Percentiles rank a stretch among this genome's conserved stretches.
Evolutionary conservation across 495 filamentous ascomycete species (phyloP).

Genomic region (Neurospora sp.): DNA sequence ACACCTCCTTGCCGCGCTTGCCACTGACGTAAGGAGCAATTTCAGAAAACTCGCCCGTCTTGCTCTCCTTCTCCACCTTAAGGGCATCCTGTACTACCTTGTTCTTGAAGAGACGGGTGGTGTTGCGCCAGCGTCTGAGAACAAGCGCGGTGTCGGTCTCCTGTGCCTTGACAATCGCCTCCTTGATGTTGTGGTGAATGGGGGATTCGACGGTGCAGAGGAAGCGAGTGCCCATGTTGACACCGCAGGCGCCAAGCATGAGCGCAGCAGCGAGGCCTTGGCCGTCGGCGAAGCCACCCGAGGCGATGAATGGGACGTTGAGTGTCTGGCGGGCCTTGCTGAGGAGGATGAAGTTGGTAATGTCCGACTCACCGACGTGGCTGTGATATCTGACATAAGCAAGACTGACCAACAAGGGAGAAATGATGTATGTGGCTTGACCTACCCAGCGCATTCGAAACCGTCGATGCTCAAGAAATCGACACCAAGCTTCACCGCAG

Average conservation of each 20-base stretch:
- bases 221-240: constrained; percentile 95
- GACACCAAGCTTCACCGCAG: constrained; percentile 86
- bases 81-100: constrained; percentile 73
- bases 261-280: constrained; percentile 91
- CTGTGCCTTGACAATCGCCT: constrained; percentile 76
- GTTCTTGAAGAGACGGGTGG: constrained; percentile 77
- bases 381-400: constrained; percentile 12
- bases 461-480: constrained; percentile 96
- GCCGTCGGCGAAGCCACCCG: constrained; percentile 90
- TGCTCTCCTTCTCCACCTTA: constrained; percentile 76
- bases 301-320: constrained; percentile 85
- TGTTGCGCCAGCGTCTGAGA: constrained; percentile 88
- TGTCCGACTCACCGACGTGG: constrained; percentile 84
- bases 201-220: constrained; percentile 90
- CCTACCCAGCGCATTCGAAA: constrained; percentile 92
- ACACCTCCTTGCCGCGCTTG: constrained; percentile 84
- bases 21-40: constrained; percentile 85
- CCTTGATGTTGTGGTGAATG: constrained; percentile 87
- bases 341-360: constrained; percentile 95
- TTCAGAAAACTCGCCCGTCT: constrained; percentile 81
- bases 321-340: constrained; percentile 77
- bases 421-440: constrained; percentile 4
- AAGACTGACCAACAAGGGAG: not conserved
- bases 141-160: constrained; percentile 89
- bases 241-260: constrained; percentile 80